A percentile compares a stretch with the other conserved stretches of the same genome.
These are phyloP conservation scores for Myriosclerotinia curreyana DNA, from an alignment of 2,329 filamentous ascomycete species.

Conservation along the genomic window DNA sequence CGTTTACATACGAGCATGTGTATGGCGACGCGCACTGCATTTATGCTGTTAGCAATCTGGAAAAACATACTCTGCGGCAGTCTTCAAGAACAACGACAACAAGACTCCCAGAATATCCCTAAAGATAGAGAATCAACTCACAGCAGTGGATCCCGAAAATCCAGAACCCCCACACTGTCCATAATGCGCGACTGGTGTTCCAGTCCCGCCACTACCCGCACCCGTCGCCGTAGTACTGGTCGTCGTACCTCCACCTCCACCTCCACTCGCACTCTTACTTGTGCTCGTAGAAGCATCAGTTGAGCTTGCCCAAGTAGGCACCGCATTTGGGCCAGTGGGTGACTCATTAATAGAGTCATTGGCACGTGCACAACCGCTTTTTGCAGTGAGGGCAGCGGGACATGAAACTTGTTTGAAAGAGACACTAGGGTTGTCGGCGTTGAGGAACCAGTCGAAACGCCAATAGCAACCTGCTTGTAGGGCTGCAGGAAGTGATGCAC, in stretches of 20 bases:
- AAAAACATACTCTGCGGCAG: neutral
- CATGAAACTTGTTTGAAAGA: conserved; percentile 47
- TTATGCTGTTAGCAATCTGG: neutral
- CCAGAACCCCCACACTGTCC: conserved; percentile 19
- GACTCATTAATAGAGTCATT: conserved; percentile 18
- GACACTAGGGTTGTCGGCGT: conserved; percentile 47
- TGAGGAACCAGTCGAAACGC: conserved; percentile 52
- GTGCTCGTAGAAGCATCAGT: neutral
- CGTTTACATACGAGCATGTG: conserved; percentile 2
- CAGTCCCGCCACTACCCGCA: neutral
- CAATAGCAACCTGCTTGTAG: conserved; percentile 49
- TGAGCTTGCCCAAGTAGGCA: conserved; percentile 14
- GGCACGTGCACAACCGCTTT: conserved; percentile 41
- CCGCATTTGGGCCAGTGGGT: conserved; percentile 12
- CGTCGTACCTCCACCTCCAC: neutral
- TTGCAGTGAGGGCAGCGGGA: conserved; percentile 45
- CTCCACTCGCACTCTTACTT: neutral
- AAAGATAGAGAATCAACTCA: neutral
- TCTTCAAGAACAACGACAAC: neutral
- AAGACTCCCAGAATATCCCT: neutral
- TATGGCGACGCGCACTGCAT: conserved; percentile 15
- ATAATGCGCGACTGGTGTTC: conserved; percentile 1
- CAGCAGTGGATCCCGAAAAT: conserved; percentile 12
- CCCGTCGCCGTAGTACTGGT: neutral
- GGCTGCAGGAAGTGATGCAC: conserved; percentile 44